Base-by-base conservation (phyloP, 805 yeast genomes). In the Wickerhamiella nectarea region DNA sequence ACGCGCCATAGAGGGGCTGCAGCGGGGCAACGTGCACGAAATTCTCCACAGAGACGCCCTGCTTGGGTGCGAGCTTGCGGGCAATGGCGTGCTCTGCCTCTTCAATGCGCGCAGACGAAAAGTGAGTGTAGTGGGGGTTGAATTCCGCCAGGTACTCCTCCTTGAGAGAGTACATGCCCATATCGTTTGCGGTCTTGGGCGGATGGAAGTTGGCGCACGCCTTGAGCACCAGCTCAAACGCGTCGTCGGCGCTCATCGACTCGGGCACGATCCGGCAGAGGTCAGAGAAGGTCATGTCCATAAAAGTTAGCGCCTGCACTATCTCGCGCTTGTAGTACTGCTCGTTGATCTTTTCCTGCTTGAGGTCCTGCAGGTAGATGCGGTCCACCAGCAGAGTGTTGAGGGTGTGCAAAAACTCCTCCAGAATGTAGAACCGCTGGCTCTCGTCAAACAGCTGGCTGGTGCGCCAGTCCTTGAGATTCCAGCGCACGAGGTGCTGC, bases 71-170 rank as follows among this genome's bases (percentile, higher is more conserved):
- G 34, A 70, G 58, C 21, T 71, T 57, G 26, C 71, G 72, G 51
- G 78, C 76, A 24, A 82, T 62, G 4, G 75, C 62, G 36, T 69
- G 71, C 45, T 81, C 79, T 6, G 94, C 89, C 47, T 85, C 95
- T 44, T 85, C 95, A 44, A 89, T 72, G 43, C 76, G 77, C 52
- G 85, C 85, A 0, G 89, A 64, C 0, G 80, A 67, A 52, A 80
- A 80, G 52, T 85, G 86, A 46, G 82, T 69, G 56, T 79, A 89
- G 55, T 75, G 87, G 0, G 96, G 94, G 57, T 89, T 91, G 35
- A 87, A 72, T 21, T 69, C 63, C 1, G 64, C 66, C 44, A 62
- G 68, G 22, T 64, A 62, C 40, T 75, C 69, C 2, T 71, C 68
- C 54, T 81, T 85, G 47, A 91, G 67, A 21, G 75, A 66, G 59